Base-by-base conservation (phyloP, 805 yeast genomes). In the Ogataea wickerhamii region DNA sequence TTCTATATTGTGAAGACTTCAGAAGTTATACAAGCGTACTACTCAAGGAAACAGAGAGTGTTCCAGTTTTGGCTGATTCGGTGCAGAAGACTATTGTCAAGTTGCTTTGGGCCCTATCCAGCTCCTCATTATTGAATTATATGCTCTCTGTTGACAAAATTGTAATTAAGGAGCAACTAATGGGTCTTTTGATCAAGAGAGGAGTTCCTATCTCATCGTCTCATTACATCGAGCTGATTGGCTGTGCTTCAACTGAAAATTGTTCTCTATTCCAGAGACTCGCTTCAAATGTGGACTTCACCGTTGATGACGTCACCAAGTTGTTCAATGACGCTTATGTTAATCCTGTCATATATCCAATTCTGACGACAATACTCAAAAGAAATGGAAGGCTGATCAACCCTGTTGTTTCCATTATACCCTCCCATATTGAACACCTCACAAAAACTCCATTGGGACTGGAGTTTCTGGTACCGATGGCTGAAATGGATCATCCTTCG, bases 71-170 rank as follows among this genome's bases (percentile, higher is more conserved):
- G 10, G 8, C 37, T 5, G 18, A 22, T 2, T 22, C 13, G 10
- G 36, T 14, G 5, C 40, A 33, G 13, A 40, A 21, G 7, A 32
- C 43, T 5, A 23, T 48, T 7, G 30, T 38, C 18, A 50, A 45
- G 2, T 43, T 53, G 3, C 30, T 54, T 19, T 55, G 60, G 60
- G 40, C 40, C 3, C 27, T 55, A 18, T 42, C 44, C 8, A 32
- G 43, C 14, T 20, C 28, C 3, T 12, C 32, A 2, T 11, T 53
- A 11, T 24, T 29, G 4, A 20, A 40, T 10, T 41, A 32, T 19
- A 10, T 32, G 10, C 12, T 32, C 10, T 18, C 14, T 4, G 14
- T 46, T 14, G 24, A 19, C 2, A 11, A 10, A 12, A 10, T 17
- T 10, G 25, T 5, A 8, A 28, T 47, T 8, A 27, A 19, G 24